Evolutionary conservation across 192 early-diverging fungal species (phyloP).

Genomic region (Gorgonomyces haynaldii): DNA sequence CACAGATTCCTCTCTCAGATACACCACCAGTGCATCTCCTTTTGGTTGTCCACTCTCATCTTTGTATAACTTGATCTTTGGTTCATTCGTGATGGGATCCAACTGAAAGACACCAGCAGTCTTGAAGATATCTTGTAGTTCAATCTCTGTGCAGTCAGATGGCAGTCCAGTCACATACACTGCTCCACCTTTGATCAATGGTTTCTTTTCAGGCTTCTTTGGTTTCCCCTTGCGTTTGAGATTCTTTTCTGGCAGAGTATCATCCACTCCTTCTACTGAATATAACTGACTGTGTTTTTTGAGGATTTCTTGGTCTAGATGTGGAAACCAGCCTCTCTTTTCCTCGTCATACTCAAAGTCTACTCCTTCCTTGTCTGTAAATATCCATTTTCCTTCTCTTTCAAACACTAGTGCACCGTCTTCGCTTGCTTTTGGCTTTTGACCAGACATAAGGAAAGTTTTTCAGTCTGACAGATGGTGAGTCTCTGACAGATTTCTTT

Average conservation of each 20-base stretch:
- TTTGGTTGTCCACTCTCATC: constrained; percentile 57
- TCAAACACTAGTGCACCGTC: too few species aligned
- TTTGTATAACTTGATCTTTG: constrained; percentile 83
- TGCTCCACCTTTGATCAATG: constrained; percentile 22
- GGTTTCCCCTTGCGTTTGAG: constrained; percentile 32
- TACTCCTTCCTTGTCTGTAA: constrained; percentile 66
- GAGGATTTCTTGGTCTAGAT: constrained; percentile 54
- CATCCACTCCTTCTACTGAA: constrained; percentile 45
- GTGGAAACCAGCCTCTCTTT: constrained; percentile 83
- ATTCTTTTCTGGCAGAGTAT: constrained; percentile 27
- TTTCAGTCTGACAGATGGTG: too few species aligned
- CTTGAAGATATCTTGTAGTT: constrained; percentile 59
- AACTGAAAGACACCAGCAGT: constrained; percentile 77
- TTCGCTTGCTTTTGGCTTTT: too few species aligned
- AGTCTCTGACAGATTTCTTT: too few species aligned
- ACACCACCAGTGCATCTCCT: constrained; percentile 88
- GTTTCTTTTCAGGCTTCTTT: constrained; percentile 16
- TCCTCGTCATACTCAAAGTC: constrained; percentile 73
- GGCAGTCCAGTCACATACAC: constrained; percentile 84
- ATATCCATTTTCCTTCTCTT: too few species aligned
- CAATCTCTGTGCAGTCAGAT: constrained; percentile 62
- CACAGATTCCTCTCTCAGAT: constrained; percentile 84
- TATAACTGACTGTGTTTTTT: constrained; percentile 58
- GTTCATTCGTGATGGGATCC: constrained; percentile 41
- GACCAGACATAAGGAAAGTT: too few species aligned